A percentile compares a stretch with the other conserved stretches of the same genome.
phyloP scores from a whole-genome alignment of 2,329 filamentous ascomycete species.

The Neonectria neomacrospora region DNA sequence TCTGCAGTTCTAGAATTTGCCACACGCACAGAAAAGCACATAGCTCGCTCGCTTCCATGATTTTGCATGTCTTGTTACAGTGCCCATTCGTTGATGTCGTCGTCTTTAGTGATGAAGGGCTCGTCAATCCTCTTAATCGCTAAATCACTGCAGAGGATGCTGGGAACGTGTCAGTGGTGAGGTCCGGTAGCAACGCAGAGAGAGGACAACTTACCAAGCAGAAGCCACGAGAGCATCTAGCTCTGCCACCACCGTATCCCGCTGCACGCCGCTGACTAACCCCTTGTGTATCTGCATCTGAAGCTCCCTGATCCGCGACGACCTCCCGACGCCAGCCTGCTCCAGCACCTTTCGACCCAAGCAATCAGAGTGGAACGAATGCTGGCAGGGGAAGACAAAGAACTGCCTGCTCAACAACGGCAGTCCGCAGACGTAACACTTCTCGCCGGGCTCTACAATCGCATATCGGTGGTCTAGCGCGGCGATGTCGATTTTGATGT shows the following conservation, averaged over 20 bases:
- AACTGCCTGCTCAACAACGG: slow-evolving; percentile 92
- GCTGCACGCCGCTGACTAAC: slow-evolving; percentile 73
- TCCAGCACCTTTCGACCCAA: slow-evolving; percentile 87
- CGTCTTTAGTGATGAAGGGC: slow-evolving; percentile 81
- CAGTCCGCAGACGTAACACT: slow-evolving; percentile 88
- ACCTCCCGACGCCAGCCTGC: slow-evolving; percentile 79
- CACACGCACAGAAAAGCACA: slow-evolving; percentile 32
- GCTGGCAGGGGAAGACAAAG: slow-evolving; percentile 98
- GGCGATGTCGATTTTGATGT: slow-evolving; percentile 91
- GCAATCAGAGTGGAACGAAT: slow-evolving; percentile 97
- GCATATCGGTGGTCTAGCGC: slow-evolving; percentile 89
- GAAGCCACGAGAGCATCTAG: slow-evolving; percentile 91
- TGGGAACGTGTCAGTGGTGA: slow-evolving; percentile 51
- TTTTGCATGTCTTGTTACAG: slow-evolving; percentile 54
- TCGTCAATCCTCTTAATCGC: slow-evolving; percentile 95
- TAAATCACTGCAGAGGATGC: slow-evolving; percentile 93
- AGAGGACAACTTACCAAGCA: slow-evolving; percentile 73
- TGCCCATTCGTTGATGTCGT: slow-evolving; percentile 85
- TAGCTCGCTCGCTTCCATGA: slow-evolving; percentile 25
- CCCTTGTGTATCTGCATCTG: slow-evolving; percentile 86
- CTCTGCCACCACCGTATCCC: slow-evolving; percentile 87
- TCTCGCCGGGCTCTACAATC: slow-evolving; percentile 95
- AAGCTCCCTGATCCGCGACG: slow-evolving; percentile 83
- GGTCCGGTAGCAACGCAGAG: slow-evolving; percentile 4
- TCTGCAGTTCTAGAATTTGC: slow-evolving; percentile 44